A percentile compares a stretch with the other conserved stretches of the same genome.
These are phyloP conservation scores for Lepiota venenata DNA, from an alignment of 768 basidiomycete species.

Conservation along the genomic window DNA sequence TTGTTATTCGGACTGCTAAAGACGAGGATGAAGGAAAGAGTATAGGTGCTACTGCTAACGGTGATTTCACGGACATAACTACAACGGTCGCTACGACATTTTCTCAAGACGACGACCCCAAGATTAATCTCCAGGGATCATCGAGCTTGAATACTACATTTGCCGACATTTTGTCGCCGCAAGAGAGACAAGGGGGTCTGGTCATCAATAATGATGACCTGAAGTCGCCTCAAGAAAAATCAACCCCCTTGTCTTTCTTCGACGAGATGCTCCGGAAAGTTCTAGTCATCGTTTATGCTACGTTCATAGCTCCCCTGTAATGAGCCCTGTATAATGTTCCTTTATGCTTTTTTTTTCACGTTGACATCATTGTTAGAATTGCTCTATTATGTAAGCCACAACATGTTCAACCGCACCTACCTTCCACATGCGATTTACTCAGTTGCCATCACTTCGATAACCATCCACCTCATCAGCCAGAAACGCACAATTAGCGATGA, in stretches of 20 bases:
- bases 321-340: not conserved
- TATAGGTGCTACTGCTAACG: not conserved
- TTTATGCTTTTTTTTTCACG: not conserved
- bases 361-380: not conserved
- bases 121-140: not conserved
- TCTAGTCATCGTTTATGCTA: not conserved
- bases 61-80: constrained; percentile 1
- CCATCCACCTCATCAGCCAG: constrained; percentile 61
- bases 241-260: not conserved
- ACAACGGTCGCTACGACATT: not conserved
- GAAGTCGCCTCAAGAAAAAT: not conserved
- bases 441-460: constrained; percentile 60
- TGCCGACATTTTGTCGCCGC: not conserved
- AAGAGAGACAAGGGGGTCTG: not conserved
- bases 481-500: constrained; percentile 50
- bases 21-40: constrained; percentile 1
- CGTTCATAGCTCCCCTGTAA: not conserved
- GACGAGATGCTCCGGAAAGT: not conserved
- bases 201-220: not conserved
- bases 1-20: not conserved
- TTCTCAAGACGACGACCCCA: not conserved
- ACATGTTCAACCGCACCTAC: constrained; percentile 35
- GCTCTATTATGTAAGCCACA: not conserved
- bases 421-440: constrained; percentile 65
- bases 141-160: not conserved